Conservation (phyloP, 495 filamentous ascomycete species). For the Rhypophila decipiens region DNA sequence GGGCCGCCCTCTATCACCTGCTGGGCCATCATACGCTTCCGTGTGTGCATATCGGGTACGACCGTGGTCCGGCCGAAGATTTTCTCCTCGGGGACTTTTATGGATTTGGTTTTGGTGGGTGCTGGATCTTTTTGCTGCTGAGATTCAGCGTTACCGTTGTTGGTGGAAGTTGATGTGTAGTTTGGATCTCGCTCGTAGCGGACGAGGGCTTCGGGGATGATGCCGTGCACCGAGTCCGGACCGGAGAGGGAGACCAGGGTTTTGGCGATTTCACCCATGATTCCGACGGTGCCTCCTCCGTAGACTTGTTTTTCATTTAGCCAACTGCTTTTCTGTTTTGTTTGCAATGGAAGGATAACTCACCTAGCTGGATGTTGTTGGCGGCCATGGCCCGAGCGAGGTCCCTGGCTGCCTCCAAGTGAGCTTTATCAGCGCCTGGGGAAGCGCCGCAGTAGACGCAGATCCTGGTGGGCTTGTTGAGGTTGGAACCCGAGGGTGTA, state of each 20-base stretch:
- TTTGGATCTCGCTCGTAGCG: slow-evolving; percentile 61
- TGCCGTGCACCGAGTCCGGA: slow-evolving; percentile 77
- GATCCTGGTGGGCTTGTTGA: slow-evolving; percentile 45
- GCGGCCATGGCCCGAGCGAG: slow-evolving; percentile 69
- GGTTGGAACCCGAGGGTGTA: slow-evolving; percentile 20
- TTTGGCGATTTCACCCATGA: slow-evolving; percentile 89
- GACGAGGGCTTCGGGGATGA: slow-evolving; percentile 84
- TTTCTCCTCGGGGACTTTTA: slow-evolving; percentile 58
- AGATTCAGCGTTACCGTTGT: slow-evolving; percentile 6
- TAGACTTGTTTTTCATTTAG: slow-evolving; percentile 73
- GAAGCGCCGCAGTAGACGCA: slow-evolving; percentile 80
- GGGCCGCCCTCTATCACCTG: slow-evolving; percentile 75
- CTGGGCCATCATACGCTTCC: slow-evolving; percentile 86
- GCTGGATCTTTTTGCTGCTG: too few species aligned
- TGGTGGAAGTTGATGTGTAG: slow-evolving; percentile 32
- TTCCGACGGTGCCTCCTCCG: slow-evolving; percentile 85
- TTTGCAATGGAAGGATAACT: background rate
- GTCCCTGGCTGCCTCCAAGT: slow-evolving; percentile 69
- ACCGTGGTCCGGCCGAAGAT: slow-evolving; percentile 80
- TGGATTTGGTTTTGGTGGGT: too few species aligned
- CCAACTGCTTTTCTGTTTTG: too few species aligned
- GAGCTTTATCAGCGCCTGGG: slow-evolving; percentile 58
- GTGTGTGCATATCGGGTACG: slow-evolving; percentile 90
- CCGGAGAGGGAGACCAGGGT: slow-evolving; percentile 84
- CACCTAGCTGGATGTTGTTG: slow-evolving; percentile 63